Conservation (phyloP, 495 filamentous ascomycete species). For the Neurospora sp. region DNA sequence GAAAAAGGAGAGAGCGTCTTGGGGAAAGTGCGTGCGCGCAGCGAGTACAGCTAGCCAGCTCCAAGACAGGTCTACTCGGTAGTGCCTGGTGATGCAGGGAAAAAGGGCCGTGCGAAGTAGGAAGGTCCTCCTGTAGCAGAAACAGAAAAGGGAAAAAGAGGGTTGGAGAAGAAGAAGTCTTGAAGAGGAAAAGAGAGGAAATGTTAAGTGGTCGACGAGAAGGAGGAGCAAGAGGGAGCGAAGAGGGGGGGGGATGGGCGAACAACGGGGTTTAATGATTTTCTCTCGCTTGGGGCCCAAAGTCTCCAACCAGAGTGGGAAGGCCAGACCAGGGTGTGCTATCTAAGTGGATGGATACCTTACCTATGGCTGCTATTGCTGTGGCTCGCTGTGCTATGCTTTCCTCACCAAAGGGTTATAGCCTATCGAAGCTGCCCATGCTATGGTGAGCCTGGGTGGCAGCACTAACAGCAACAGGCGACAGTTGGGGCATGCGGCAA, state of each 20-base stretch:
- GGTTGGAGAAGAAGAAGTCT: conserved; percentile 20
- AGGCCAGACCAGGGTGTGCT: background rate
- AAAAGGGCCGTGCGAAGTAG: conserved; percentile 2
- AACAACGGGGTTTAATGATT: conserved; percentile 30
- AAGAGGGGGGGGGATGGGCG: conserved; percentile 15
- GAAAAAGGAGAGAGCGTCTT: background rate
- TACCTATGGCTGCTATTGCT: background rate
- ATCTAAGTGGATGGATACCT: background rate
- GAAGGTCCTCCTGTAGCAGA: conserved; percentile 19
- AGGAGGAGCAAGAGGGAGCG: conserved; percentile 17
- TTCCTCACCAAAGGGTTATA: background rate
- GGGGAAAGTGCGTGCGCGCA: background rate
- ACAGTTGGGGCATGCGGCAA: background rate
- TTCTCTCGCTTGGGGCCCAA: conserved; percentile 11
- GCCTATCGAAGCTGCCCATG: background rate
- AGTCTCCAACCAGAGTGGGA: background rate
- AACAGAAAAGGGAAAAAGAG: conserved; percentile 22
- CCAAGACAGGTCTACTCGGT: background rate
- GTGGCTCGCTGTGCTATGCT: background rate
- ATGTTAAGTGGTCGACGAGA: background rate
- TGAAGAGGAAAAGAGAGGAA: conserved; percentile 17
- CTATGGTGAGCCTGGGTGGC: background rate
- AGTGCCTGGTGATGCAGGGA: conserved; percentile 10
- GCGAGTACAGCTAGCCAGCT: background rate
- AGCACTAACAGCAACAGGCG: background rate